Conservation (phyloP, 2,329 filamentous ascomycete genomes). For the Phaeosphaeria sp. region DNA sequence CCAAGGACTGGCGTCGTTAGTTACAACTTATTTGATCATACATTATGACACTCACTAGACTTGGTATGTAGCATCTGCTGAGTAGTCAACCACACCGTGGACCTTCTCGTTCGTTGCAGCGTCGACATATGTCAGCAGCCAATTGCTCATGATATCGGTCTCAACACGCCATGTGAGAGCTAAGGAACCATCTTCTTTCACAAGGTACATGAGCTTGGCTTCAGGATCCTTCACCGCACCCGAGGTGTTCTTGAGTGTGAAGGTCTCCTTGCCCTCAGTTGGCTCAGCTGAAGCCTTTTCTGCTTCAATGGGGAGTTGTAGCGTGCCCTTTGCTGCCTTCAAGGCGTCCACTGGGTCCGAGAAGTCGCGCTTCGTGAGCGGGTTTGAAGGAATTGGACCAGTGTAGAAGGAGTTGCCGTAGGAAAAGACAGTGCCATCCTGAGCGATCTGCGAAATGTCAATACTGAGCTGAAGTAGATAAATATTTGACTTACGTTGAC, state of each 20-base stretch:
- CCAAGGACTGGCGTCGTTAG: slow-evolving; percentile 48
- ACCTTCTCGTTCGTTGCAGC: slow-evolving; percentile 56
- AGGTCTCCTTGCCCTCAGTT: slow-evolving; percentile 46
- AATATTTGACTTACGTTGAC: slow-evolving; percentile 60
- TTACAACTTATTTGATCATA: not conserved
- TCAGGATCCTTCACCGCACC: slow-evolving; percentile 61
- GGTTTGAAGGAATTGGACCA: slow-evolving; percentile 48
- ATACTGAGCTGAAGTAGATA: not conserved
- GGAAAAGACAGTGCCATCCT: slow-evolving; percentile 64
- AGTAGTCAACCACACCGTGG: slow-evolving; percentile 64
- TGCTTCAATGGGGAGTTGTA: slow-evolving; percentile 53
- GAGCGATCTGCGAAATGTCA: slow-evolving; percentile 50
- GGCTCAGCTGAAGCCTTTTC: slow-evolving; percentile 51
- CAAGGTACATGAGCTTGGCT: slow-evolving; percentile 63
- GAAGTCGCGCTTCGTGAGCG: slow-evolving; percentile 48
- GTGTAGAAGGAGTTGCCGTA: slow-evolving; percentile 61
- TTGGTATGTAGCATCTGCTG: slow-evolving; percentile 61
- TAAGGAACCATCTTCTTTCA: slow-evolving; percentile 56
- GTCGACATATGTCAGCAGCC: slow-evolving; percentile 65
- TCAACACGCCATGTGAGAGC: slow-evolving; percentile 64
- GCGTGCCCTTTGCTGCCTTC: slow-evolving; percentile 47
- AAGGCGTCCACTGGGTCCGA: slow-evolving; percentile 55
- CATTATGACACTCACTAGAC: slow-evolving; percentile 54
- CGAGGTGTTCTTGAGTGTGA: slow-evolving; percentile 56
- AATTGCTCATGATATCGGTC: slow-evolving; percentile 64